Evolutionary conservation across 2,329 filamentous ascomycete species (phyloP).

Genomic region (Ilyonectria sp.): DNA sequence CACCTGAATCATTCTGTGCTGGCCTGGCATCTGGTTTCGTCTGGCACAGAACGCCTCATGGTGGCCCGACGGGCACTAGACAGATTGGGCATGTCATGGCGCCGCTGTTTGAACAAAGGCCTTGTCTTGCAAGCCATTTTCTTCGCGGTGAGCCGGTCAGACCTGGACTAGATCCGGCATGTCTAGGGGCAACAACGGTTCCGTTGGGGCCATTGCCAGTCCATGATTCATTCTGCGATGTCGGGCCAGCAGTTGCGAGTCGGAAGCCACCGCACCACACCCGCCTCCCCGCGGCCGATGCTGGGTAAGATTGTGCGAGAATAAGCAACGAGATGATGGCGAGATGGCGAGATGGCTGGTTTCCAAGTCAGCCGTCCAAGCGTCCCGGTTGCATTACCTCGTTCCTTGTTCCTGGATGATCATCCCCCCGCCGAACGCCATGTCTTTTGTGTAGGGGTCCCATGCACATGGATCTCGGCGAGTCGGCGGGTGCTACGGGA

Average conservation of each 20-base stretch:
- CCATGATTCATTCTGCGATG: conserved; percentile 5
- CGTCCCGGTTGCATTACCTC: not conserved
- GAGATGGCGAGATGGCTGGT: conserved; percentile 12
- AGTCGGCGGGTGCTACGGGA: conserved; percentile 37
- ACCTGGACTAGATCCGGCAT: not conserved
- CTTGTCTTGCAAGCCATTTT: not conserved
- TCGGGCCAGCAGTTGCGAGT: not conserved
- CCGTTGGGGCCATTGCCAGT: not conserved
- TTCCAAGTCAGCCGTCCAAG: conserved; percentile 8
- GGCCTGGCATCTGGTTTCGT: conserved; percentile 1
- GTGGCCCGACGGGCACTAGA: conserved; percentile 2
- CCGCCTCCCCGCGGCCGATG: not conserved
- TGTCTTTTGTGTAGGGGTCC: conserved; percentile 17
- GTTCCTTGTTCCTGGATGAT: conserved; percentile 26
- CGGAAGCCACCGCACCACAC: not conserved
- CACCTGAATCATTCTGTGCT: conserved; percentile 9
- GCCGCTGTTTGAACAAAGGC: not conserved
- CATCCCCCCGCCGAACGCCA: conserved; percentile 25
- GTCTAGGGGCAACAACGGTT: not conserved
- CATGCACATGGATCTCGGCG: conserved; percentile 30
- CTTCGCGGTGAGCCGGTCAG: not conserved
- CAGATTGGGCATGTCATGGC: conserved; percentile 6
- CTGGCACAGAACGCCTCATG: conserved; percentile 2
- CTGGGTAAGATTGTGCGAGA: not conserved
- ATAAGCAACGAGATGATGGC: not conserved